Evolutionary conservation across 345 rosid genomes (phyloP).

Genomic region (Syzygium aromaticum): DNA sequence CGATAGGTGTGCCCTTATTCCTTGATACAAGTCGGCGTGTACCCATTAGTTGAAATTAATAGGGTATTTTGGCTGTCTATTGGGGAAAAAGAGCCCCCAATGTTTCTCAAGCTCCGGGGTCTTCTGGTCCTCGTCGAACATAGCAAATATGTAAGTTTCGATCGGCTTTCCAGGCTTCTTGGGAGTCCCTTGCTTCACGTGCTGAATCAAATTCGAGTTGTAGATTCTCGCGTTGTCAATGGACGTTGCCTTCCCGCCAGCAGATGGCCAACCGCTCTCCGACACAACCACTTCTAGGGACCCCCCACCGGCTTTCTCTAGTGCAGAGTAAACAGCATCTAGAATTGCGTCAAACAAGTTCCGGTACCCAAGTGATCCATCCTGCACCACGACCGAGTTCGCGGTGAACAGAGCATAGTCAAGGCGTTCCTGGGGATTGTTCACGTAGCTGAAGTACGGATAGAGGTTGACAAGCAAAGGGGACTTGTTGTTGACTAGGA

Average conservation of each 20-base stretch:
- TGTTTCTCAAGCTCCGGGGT: conserved; percentile 40
- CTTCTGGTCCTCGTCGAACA: conserved; percentile 51
- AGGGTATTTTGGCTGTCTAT: conserved; percentile 33
- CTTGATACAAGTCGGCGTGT: not conserved
- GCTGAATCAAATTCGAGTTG: conserved; percentile 39
- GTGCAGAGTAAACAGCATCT: conserved; percentile 40
- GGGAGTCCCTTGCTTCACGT: conserved; percentile 37
- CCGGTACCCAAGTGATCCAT: conserved; percentile 12
- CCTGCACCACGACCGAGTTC: not conserved
- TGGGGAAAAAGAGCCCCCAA: conserved; percentile 43
- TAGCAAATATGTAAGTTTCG: conserved; percentile 56
- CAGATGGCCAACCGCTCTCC: conserved; percentile 61
- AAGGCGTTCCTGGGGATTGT: not conserved
- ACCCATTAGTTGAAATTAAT: conserved; percentile 24
- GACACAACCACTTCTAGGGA: conserved; percentile 46
- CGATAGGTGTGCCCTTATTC: not conserved
- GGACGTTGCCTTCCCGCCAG: conserved; percentile 32
- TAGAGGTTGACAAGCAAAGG: conserved; percentile 42
- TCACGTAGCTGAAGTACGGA: conserved; percentile 24
- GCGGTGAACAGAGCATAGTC: conserved; percentile 32
- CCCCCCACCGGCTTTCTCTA: conserved; percentile 46
- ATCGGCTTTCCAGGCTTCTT: conserved; percentile 33
- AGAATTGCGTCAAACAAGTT: conserved; percentile 49
- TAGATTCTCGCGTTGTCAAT: conserved; percentile 42
- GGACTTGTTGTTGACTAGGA: conserved; percentile 25